Evolutionary conservation across 2,329 filamentous ascomycete genomes (phyloP).

Genomic region (Thermoascus crustaceus): DNA sequence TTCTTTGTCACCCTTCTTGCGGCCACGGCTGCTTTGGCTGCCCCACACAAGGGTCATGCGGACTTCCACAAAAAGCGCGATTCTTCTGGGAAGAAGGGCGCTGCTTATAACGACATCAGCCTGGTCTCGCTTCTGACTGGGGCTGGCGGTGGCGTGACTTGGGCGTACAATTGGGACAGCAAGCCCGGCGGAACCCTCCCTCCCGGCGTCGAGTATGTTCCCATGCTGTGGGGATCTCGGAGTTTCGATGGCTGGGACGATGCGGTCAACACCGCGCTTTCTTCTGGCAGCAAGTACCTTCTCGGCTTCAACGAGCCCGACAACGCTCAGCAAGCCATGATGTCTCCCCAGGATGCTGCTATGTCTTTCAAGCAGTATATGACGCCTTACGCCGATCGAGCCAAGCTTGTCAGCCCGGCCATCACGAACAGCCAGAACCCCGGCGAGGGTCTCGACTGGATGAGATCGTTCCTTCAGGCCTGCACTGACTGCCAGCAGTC

Average conservation of each 20-base stretch:
- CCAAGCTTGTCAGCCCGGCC: slow-evolving; percentile 36
- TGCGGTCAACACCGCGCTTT: slow-evolving; percentile 26
- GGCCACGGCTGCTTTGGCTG: slow-evolving; percentile 12
- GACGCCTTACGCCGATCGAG: slow-evolving; percentile 27
- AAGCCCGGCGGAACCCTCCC: slow-evolving; percentile 22
- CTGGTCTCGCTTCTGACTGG: slow-evolving; percentile 24
- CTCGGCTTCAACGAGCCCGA: slow-evolving; percentile 44
- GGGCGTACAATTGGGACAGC: slow-evolving; percentile 41
- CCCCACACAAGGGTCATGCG: slow-evolving; percentile 13
- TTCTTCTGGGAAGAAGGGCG: slow-evolving; percentile 20
- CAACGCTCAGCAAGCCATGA: slow-evolving; percentile 28
- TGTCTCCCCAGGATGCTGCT: slow-evolving; percentile 31
- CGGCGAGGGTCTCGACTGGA: slow-evolving; percentile 33
- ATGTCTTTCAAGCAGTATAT: slow-evolving; percentile 30
- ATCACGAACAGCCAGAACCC: slow-evolving; percentile 29
- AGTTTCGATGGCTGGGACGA: slow-evolving; percentile 28
- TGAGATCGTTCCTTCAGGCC: slow-evolving; percentile 30
- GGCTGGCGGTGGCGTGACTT: slow-evolving; percentile 24
- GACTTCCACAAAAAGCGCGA: slow-evolving; percentile 10
- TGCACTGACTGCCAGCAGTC: slow-evolving; percentile 34
- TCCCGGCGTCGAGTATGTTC: slow-evolving; percentile 33
- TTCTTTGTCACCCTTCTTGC: too few relatives aligned
- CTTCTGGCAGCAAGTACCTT: slow-evolving; percentile 28
- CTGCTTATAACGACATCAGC: slow-evolving; percentile 34
- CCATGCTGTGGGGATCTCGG: slow-evolving; percentile 38